Evolutionary conservation across 805 yeast species (phyloP).

Genomic region (Clavispora phyllophila): DNA sequence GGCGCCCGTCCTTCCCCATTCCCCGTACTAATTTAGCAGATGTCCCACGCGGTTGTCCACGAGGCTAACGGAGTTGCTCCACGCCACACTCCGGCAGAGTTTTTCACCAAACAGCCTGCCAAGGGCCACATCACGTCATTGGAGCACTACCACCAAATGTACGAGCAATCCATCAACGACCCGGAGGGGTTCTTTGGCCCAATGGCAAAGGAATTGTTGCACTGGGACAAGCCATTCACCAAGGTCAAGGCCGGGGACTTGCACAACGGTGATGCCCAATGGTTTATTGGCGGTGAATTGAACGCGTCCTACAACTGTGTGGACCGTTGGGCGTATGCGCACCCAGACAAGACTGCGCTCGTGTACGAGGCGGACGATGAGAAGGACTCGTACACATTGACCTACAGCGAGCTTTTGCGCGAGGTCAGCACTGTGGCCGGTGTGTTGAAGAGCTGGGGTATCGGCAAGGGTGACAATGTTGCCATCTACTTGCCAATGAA

Average conservation of each 20-base stretch:
- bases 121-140: slow-evolving; percentile 55
- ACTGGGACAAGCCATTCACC: slow-evolving; percentile 52
- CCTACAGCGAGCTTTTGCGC: slow-evolving; percentile 67
- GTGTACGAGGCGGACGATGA: slow-evolving; percentile 82
- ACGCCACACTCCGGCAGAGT: slow-evolving; percentile 50
- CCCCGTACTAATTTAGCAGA: slow-evolving; percentile 9
- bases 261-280: slow-evolving; percentile 47
- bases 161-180: slow-evolving; percentile 51
- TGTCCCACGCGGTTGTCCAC: slow-evolving; percentile 49
- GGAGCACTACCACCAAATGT: slow-evolving; percentile 58
- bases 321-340: slow-evolving; percentile 70
- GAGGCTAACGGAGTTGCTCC: slow-evolving; percentile 51
- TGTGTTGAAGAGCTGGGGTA: slow-evolving; percentile 60
- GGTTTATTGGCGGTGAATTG: slow-evolving; percentile 77
- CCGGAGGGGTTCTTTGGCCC: slow-evolving; percentile 54
- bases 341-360: slow-evolving; percentile 70
- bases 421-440: slow-evolving; percentile 71
- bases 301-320: slow-evolving; percentile 80
- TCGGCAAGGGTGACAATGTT: slow-evolving; percentile 77
- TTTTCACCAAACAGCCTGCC: slow-evolving; percentile 55
- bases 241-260: slow-evolving; percentile 43
- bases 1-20: background rate
- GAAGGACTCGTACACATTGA: slow-evolving; percentile 53
- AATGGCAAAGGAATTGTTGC: slow-evolving; percentile 43
- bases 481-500: slow-evolving; percentile 87